phyloP scores from a whole-genome alignment of 768 basidiomycete genomes.

The Hypholoma fasciculare region DNA sequence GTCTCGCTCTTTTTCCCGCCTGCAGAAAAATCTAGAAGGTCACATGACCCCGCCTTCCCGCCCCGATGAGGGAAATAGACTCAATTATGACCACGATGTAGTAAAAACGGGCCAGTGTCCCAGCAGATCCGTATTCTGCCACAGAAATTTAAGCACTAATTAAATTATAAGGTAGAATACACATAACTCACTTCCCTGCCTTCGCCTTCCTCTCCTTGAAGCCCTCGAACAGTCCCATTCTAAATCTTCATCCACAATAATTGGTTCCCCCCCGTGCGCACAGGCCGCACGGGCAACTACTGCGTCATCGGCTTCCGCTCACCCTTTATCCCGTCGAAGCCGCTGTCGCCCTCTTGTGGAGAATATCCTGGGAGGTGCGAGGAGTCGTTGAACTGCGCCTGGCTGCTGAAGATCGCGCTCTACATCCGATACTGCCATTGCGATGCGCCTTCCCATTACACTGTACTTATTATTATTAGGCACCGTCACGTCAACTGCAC shows the following conservation, averaged over 20 bases:
- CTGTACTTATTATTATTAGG: no score
- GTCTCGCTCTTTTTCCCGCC: background rate
- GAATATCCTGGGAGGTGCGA: background rate
- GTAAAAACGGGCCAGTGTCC: no score
- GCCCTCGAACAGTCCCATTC: constrained; percentile 28
- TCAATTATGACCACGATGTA: no score
- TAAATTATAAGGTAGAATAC: no score
- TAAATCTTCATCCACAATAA: constrained; percentile 63
- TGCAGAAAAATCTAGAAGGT: constrained; percentile 13
- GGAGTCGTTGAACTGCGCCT: constrained; percentile 5
- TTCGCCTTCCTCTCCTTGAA: background rate
- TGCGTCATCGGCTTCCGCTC: constrained; percentile 24
- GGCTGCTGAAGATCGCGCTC: constrained; percentile 12
- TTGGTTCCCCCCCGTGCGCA: constrained; percentile 30
- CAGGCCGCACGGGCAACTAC: background rate
- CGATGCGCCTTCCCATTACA: no score
- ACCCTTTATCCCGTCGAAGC: constrained; percentile 23
- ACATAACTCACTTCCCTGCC: no score
- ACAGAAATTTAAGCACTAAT: no score
- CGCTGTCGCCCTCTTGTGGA: constrained; percentile 10
- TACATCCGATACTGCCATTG: constrained; percentile 21
- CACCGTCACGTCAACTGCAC: no score
- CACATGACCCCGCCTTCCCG: constrained; percentile 9
- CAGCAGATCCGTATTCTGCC: no score
- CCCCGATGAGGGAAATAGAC: no score